These are phyloP conservation scores for Amylocarpus encephaloides DNA, from an alignment of 2,329 filamentous ascomycete genomes.

Conservation along the genomic window DNA sequence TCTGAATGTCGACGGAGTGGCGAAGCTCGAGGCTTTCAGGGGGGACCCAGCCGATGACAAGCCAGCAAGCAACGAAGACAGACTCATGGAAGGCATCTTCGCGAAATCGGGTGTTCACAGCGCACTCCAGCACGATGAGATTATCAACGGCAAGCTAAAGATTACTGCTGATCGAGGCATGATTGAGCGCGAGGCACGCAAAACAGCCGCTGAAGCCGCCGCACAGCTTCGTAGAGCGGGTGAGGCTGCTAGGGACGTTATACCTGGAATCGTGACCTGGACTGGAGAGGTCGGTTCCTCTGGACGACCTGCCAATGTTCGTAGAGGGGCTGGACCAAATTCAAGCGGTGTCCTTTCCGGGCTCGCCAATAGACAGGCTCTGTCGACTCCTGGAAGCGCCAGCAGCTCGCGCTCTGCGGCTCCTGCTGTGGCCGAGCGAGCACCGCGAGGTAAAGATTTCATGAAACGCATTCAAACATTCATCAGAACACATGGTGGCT, in stretches of 20 bases:
- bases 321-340: slow-evolving; percentile 43
- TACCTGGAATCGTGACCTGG: slow-evolving; percentile 87
- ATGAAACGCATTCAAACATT: slow-evolving; percentile 70
- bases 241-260: slow-evolving; percentile 64
- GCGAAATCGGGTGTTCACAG: slow-evolving; percentile 79
- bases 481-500: slow-evolving; percentile 69
- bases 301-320: slow-evolving; percentile 55
- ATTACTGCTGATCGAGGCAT: slow-evolving; percentile 70
- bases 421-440: slow-evolving; percentile 34
- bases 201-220: slow-evolving; percentile 71
- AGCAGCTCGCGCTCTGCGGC: slow-evolving; percentile 43
- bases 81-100: slow-evolving; percentile 85
- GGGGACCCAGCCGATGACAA: slow-evolving; percentile 41
- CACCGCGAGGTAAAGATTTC: slow-evolving; percentile 54
- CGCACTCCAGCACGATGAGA: slow-evolving; percentile 89
- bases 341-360: slow-evolving; percentile 51
- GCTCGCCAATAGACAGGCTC: slow-evolving; percentile 48
- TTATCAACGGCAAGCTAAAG: slow-evolving; percentile 70
- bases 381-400: slow-evolving; percentile 34
- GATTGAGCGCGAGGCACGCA: slow-evolving; percentile 74
- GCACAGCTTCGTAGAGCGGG: slow-evolving; percentile 67
- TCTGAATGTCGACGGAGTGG: slow-evolving; percentile 51
- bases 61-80: slow-evolving; percentile 53
- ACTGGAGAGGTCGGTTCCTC: slow-evolving; percentile 77
- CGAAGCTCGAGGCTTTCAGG: slow-evolving; percentile 58